Evolutionary conservation across 2,329 filamentous ascomycete species (phyloP), one percentile per base, ranked within the genome.

Genomic region (Byssoonygena ceratinophila): DNA sequence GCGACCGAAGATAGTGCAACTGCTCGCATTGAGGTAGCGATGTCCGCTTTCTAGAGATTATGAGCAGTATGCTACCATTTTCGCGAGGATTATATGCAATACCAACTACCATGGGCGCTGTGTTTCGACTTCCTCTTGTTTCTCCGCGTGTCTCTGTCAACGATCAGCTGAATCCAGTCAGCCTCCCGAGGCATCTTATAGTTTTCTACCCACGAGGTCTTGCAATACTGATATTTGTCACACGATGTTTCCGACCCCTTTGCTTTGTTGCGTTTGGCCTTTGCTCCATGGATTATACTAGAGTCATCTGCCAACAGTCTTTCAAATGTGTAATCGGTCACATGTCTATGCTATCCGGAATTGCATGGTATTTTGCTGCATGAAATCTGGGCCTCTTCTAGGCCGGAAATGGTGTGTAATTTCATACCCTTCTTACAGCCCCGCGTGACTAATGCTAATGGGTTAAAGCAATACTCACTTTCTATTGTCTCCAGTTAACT

Each of bases 211-310:
- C 18, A 25, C 18, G 1, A 20, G 6, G 29, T 14, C 23, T 41
- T 50, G 16, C 32, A 50, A 41, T 41, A 50, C 41, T 36, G 23
- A 44, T 34, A 18, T 14, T 25, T 43, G 48, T 51, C 39, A 44
- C 40, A 51, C 48, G 25, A 29, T 27, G 20, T 5, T 51, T 25
- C 40, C 5, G 37, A 41, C 18, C 1, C 27, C 20, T 44, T 25
- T 44, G 16, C 39, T 34, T 25, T 51, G 12, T 18, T 16, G 37
- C 46, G 36, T 18, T 29, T 25, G 31, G 48, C 29, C 27, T 36
- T 31, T 12, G 11, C 11, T 43, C 16, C 25, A 43, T 23, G 39
- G 27, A 2, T 1, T 20, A 51, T 44, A 18, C 48, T 25, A 25
- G 20, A 36, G 31, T 44, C 27, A 25, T 36, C 44, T 51, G 39